Base-by-base conservation (phyloP, 306 rosid genomes). In the Sesbania bispinosa region DNA sequence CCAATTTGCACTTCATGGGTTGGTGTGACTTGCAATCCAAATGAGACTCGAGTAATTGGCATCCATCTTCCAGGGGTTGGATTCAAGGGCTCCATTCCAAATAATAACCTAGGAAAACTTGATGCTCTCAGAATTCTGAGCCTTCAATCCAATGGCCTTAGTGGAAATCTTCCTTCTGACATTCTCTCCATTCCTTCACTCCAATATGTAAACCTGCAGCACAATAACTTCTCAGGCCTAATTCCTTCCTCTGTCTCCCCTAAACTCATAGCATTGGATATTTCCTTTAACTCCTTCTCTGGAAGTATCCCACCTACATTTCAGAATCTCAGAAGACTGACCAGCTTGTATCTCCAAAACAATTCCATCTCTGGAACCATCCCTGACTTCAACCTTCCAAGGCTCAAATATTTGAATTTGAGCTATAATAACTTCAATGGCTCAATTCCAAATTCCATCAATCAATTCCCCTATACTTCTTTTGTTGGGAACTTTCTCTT, bases 361-460 rank as follows among this genome's bases (percentile, higher is more conserved):
- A 88, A 88, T 38, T 62, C 72, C 50, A 47, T 85, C 39, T 83
- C 88, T 10, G 96, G 96, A 65, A 52, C 43, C 59, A 85, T 89
- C 53, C 96, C 96, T 48, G 57, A 65, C 48, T 70, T 86, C 43
- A 76, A 77, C 35, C 83, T 87, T 62, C 68, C 83, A 23, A 78
- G 72, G 47, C 96, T 87, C 53, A 85, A 71, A 70, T 74, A 68
- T 45, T 80, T 87, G 80, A 89, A 89, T 39, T 59, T 89, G 76
- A 87, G 90, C 83, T 79, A 63, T 21, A 89, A 89, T 71, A 77
- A 83, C 61, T 79, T 89, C 7, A 87, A 81, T 77, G 96, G 92
- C 21, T 74, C 92, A 18, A 73, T 89, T 62, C 92, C 96, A 76
- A 42, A 16, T 46, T 79, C 86, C 79, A 78, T 89, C 23, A 67